Percentiles rank a stretch among this genome's conserved stretches.
Conservation (phyloP, 192 early-diverging fungal genomes). For the Physocladia obscura region DNA sequence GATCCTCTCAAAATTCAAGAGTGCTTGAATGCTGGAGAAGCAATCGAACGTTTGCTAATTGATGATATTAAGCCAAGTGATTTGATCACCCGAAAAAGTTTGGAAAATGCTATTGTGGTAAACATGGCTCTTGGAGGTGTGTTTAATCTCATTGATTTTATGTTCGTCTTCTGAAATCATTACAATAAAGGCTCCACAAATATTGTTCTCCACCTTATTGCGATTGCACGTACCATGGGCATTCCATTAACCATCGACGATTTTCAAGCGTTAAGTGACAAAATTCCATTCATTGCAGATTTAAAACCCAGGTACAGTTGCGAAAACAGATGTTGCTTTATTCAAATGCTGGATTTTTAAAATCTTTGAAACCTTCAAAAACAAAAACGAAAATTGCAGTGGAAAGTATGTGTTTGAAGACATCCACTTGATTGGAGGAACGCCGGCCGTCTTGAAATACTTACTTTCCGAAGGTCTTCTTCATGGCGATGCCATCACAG, state of each 20-base stretch:
- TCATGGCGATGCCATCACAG: constrained; percentile 87
- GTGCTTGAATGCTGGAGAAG: constrained; percentile 78
- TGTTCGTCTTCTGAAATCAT: too few species aligned
- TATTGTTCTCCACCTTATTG: constrained; percentile 92
- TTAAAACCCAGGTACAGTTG: constrained; percentile 78
- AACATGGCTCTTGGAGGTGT: constrained; percentile 89
- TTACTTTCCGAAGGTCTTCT: constrained; percentile 81
- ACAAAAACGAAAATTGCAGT: too few species aligned
- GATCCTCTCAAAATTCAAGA: constrained; percentile 87
- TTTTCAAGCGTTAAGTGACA: constrained; percentile 89
- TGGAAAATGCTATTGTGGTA: constrained; percentile 94
- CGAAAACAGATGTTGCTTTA: too few species aligned
- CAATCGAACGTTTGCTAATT: constrained; percentile 87
- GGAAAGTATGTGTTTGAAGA: constrained; percentile 99
- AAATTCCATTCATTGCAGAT: constrained; percentile 94
- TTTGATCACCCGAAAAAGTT: constrained; percentile 92
- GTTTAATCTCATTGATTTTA: constrained; percentile 10
- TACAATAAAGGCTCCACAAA: constrained; percentile 92
- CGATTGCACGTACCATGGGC: constrained; percentile 79
- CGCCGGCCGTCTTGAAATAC: constrained; percentile 92
- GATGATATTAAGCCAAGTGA: constrained; percentile 90
- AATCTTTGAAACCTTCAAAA: too few species aligned
- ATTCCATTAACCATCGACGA: constrained; percentile 87
- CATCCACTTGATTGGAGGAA: constrained; percentile 87
- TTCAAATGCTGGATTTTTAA: too few species aligned